A percentile compares a stretch with the other conserved stretches of the same genome.
These are phyloP conservation scores for Corrigiola litoralis DNA, from an alignment of 179 eudicot genomes.

Conservation along the genomic window DNA sequence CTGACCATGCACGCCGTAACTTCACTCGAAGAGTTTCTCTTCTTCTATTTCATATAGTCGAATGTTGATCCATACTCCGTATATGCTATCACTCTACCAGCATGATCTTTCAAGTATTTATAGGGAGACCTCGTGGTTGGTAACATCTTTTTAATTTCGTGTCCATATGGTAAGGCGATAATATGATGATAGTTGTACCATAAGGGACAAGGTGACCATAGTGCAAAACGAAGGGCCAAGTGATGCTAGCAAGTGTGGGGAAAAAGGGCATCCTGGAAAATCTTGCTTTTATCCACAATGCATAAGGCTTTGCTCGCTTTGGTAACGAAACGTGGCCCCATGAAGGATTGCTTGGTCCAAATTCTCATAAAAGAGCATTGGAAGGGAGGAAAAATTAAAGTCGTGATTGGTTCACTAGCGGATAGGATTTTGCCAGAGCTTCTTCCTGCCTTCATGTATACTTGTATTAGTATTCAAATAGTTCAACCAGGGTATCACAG, in stretches of 20 bases:
- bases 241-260: neutral
- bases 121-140: slow-evolving; percentile 1
- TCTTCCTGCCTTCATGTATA: too few relatives aligned
- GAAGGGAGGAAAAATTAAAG: neutral
- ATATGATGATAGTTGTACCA: too few relatives aligned
- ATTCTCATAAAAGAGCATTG: neutral
- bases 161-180: too few relatives aligned
- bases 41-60: neutral
- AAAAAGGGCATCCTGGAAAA: slow-evolving; percentile 3
- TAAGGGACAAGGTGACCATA: slow-evolving; percentile 14
- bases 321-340: slow-evolving; percentile 13
- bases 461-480: too few relatives aligned
- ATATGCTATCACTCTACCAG: too few relatives aligned
- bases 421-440: neutral
- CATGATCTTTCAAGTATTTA: slow-evolving; percentile 8
- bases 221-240: slow-evolving; percentile 21
- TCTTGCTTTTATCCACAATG: slow-evolving; percentile 11
- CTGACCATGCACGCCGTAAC: slow-evolving; percentile 16
- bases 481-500: too few relatives aligned
- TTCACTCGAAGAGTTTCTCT: neutral
- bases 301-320: slow-evolving; percentile 15
- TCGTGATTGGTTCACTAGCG: neutral
- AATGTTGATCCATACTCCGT: too few relatives aligned
- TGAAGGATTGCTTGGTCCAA: slow-evolving; percentile 18
- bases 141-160: slow-evolving; percentile 1